Evolutionary conservation across 1,284 basidiomycete genomes (phyloP).

Genomic region (Melampsora americana): DNA sequence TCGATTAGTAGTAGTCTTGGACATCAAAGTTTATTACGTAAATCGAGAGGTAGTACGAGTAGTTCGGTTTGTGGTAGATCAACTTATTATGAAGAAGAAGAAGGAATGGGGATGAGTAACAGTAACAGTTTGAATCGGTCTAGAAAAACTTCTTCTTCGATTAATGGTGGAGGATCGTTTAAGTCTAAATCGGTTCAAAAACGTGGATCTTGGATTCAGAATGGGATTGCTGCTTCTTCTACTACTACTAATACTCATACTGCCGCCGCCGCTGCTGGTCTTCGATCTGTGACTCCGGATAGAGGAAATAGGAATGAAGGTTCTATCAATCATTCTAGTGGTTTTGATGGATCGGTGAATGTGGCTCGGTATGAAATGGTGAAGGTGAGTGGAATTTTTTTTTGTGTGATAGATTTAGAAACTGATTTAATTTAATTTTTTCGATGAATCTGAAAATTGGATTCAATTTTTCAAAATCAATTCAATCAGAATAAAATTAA

Average conservation of each 20-base stretch:
- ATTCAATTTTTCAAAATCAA: not conserved
- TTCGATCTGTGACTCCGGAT: no score
- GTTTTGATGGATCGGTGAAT: not conserved
- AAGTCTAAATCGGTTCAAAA: not conserved
- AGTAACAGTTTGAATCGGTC: not conserved
- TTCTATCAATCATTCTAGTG: no score
- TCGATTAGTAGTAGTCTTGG: not conserved
- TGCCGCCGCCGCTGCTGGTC: no score
- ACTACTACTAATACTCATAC: no score
- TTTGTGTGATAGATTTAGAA: no score
- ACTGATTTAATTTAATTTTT: no score
- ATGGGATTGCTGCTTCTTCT: no score
- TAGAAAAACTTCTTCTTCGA: not conserved
- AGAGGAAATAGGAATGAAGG: no score
- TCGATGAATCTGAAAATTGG: not conserved
- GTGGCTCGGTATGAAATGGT: not conserved
- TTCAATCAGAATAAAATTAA: slow-evolving; percentile 58
- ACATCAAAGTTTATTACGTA: not conserved
- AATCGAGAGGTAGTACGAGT: not conserved
- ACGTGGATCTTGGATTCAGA: not conserved
- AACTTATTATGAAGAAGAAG: not conserved
- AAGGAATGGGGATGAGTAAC: not conserved
- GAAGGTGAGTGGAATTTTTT: no score
- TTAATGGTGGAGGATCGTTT: no score
- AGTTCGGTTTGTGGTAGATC: not conserved